Percentiles rank a stretch among this genome's conserved stretches.
Conservation (phyloP, 2,329 filamentous ascomycete genomes). For the Phaeoacremonium minimum region DNA sequence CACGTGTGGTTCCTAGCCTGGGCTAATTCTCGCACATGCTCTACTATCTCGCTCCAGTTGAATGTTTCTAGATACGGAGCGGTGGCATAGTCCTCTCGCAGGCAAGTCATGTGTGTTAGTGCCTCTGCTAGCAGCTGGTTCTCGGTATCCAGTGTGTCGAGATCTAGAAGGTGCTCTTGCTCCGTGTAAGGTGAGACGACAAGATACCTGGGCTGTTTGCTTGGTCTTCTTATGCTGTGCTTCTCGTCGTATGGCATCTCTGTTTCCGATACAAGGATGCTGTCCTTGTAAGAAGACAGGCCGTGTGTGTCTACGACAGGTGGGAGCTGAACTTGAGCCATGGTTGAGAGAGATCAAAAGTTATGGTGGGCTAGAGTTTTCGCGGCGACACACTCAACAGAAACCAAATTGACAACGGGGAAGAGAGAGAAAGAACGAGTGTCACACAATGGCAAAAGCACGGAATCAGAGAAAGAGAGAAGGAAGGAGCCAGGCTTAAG, state of each 20-base stretch:
- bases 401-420: too few relatives aligned
- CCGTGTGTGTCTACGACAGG: too few relatives aligned
- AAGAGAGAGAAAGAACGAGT: too few relatives aligned
- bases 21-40: constrained; percentile 49
- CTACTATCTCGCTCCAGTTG: constrained; percentile 68
- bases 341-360: too few relatives aligned
- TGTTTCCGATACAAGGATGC: constrained; percentile 1
- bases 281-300: too few relatives aligned
- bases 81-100: constrained; percentile 70
- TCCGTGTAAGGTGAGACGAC: constrained; percentile 75
- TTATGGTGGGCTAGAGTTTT: too few relatives aligned
- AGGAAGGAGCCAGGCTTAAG: too few relatives aligned
- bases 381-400: too few relatives aligned
- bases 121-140: constrained; percentile 69
- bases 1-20: constrained; percentile 45
- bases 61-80: constrained; percentile 69
- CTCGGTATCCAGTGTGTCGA: constrained; percentile 60
- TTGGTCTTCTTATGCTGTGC: constrained; percentile 1
- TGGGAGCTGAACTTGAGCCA: too few relatives aligned
- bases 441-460: too few relatives aligned
- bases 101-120: constrained; percentile 57
- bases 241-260: constrained; percentile 1
- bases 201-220: constrained; percentile 32
- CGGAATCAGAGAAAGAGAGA: too few relatives aligned
- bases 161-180: constrained; percentile 66